A percentile compares a stretch with the other conserved stretches of the same genome.
phyloP scores from a whole-genome alignment of 768 basidiomycete genomes.

The Trametes cinnabarina region DNA sequence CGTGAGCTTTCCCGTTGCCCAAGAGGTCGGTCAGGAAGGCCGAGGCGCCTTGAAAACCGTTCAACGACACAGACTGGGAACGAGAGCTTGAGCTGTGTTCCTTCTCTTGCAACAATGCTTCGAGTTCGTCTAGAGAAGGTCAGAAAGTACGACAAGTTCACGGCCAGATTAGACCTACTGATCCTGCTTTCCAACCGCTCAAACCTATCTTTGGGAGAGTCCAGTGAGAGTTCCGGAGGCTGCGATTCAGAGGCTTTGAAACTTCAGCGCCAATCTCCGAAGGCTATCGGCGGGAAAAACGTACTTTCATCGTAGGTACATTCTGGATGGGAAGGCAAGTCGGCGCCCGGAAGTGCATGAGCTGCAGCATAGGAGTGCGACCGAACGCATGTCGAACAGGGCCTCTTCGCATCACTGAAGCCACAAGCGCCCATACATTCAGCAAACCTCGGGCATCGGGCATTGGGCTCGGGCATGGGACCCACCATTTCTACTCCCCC shows the following conservation, averaged over 20 bases:
- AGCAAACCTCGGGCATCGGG: constrained; percentile 23
- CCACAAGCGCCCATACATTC: constrained; percentile 4
- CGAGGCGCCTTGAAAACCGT: background rate
- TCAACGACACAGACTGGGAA: background rate
- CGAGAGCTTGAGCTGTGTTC: constrained; percentile 28
- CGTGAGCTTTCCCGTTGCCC: too few relatives aligned
- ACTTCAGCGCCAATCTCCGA: background rate
- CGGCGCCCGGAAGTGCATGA: constrained; percentile 57
- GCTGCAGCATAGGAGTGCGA: constrained; percentile 69
- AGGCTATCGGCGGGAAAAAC: constrained; percentile 11
- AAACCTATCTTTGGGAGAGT: constrained; percentile 58
- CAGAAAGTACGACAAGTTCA: background rate
- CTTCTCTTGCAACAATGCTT: constrained; percentile 61
- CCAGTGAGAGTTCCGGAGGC: constrained; percentile 35
- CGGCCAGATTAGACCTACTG: constrained; percentile 41
- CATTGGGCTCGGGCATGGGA: constrained; percentile 4
- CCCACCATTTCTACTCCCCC: constrained; percentile 52
- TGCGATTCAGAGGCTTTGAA: constrained; percentile 41
- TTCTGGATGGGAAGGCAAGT: constrained; percentile 54
- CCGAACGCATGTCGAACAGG: constrained; percentile 74
- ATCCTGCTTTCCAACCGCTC: constrained; percentile 69
- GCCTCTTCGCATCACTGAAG: constrained; percentile 67
- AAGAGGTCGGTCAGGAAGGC: background rate
- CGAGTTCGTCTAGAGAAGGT: constrained; percentile 60
- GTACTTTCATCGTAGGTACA: constrained; percentile 78